Conservation (phyloP, 805 yeast species). For the Scheffersomyces amazonensis region DNA sequence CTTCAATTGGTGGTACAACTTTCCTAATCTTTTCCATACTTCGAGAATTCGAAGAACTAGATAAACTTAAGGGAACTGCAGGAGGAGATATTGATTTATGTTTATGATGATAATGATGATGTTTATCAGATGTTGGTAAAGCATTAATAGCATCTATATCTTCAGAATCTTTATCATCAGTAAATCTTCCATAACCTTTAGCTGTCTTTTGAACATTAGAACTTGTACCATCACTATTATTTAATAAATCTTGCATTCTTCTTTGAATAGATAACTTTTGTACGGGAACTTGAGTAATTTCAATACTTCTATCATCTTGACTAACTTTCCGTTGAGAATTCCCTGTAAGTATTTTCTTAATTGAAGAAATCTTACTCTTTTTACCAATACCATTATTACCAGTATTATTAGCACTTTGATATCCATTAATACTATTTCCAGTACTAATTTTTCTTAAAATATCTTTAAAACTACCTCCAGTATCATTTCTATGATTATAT, state of each 20-base stretch:
- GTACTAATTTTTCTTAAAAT: conserved; percentile 39
- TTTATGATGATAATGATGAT: background rate
- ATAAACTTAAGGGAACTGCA: conserved; percentile 29
- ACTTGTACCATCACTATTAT: conserved; percentile 37
- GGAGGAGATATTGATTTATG: conserved; percentile 25
- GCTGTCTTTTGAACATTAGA: conserved; percentile 65
- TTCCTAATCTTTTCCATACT: background rate
- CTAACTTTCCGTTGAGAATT: conserved; percentile 14
- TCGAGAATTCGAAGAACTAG: conserved; percentile 10
- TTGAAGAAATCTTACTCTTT: conserved; percentile 26
- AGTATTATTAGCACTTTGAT: conserved; percentile 14
- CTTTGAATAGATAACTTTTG: conserved; percentile 46
- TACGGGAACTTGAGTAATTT: background rate
- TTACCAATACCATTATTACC: conserved; percentile 14
- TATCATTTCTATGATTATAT: conserved; percentile 21
- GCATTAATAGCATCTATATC: conserved; percentile 31
- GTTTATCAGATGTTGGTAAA: conserved; percentile 4
- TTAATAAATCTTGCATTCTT: conserved; percentile 51
- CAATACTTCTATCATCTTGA: background rate
- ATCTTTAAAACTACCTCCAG: conserved; percentile 40
- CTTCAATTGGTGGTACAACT: too few species aligned
- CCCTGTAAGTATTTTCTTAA: conserved; percentile 29
- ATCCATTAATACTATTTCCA: conserved; percentile 23
- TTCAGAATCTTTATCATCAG: conserved; percentile 41
- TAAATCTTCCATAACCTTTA: conserved; percentile 76